Base-by-base conservation (phyloP, 2,329 filamentous ascomycete species). In the Penicillium sclerotigenum region DNA sequence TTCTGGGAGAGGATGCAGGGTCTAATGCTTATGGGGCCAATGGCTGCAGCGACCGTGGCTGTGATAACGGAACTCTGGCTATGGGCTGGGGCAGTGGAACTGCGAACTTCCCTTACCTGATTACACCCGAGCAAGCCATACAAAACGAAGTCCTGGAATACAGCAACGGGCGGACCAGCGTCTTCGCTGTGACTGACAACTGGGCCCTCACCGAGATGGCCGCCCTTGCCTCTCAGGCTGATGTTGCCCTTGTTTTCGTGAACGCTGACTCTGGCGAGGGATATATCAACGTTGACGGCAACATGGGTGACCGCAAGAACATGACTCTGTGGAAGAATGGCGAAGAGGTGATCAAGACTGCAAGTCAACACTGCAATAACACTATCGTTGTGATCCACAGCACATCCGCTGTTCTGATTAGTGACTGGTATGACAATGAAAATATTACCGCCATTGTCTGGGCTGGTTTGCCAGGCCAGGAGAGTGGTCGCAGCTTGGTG, bases 381-480 rank as follows among this genome's bases (percentile, higher is more conserved):
- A 96, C 91, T 13, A 88, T 97, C 57, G 90, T 97, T 16, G 85
- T 97, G 55, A 87, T 97, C 57, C 93, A 97, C 78, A 91, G 89
- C 1, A 84, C 87, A 4, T 91, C 91, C 0, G 85, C 92, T 0
- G 89, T 95, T 5, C 77, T 95, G 0, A 75, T 97, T 24, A 84
- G 86, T 13, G 83, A 90, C 46, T 80, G 77, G 75, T 73, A 78
- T 33, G 68, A 77, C 54, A 73, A 88, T 65, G 82, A 83, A 4
- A 90, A 89, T 66, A 82, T 93, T 60, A 89, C 87, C 47, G 88
- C 86, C 36, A 87, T 92, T 54, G 77, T 91, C 18, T 91, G 87
- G 82, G 88, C 87, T 43, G 88, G 87, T 65, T 77, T 91, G 40
- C 88, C 88, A 0, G 88, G 88, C 29, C 85, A 91, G 66, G 87